Evolutionary conservation across 164 flowering plant genomes (phyloP).

Genomic region (Liquidambar formosana): DNA sequence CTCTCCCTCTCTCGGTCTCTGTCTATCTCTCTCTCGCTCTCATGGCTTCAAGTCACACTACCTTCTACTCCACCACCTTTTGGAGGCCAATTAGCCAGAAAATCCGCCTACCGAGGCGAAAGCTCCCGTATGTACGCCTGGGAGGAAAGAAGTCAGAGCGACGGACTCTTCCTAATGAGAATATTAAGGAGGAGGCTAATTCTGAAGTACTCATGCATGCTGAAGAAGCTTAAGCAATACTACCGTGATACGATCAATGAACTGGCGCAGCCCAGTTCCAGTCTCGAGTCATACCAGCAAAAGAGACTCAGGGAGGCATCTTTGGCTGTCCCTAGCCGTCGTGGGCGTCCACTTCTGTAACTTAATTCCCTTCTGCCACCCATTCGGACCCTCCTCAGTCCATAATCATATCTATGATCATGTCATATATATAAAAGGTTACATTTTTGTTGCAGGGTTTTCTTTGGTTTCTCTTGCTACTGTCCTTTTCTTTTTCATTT

Average conservation of each 20-base stretch:
- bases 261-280: constrained; percentile 40
- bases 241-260: constrained; percentile 42
- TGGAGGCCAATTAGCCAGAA: constrained; percentile 22
- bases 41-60: too few species aligned
- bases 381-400: too few species aligned
- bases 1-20: too few species aligned
- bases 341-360: constrained; percentile 6
- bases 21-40: too few species aligned
- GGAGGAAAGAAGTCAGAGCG: constrained; percentile 33
- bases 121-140: constrained; percentile 35
- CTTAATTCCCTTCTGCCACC: constrained; percentile 2
- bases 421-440: too few species aligned
- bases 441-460: too few species aligned
- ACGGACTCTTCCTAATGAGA: constrained; percentile 21
- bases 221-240: constrained; percentile 48
- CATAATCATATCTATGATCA: too few species aligned
- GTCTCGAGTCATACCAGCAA: constrained; percentile 37
- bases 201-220: constrained; percentile 29
- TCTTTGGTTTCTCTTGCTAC: too few species aligned
- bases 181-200: constrained; percentile 40
- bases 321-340: constrained; percentile 10
- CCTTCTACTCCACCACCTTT: constrained; percentile 10
- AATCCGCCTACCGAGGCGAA: constrained; percentile 24
- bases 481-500: too few species aligned
- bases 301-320: constrained; percentile 12